Percentiles rank a stretch among this genome's conserved stretches.
Evolutionary conservation across 139 green algal genomes (phyloP).

Genomic region (Micractinium conductrix): DNA sequence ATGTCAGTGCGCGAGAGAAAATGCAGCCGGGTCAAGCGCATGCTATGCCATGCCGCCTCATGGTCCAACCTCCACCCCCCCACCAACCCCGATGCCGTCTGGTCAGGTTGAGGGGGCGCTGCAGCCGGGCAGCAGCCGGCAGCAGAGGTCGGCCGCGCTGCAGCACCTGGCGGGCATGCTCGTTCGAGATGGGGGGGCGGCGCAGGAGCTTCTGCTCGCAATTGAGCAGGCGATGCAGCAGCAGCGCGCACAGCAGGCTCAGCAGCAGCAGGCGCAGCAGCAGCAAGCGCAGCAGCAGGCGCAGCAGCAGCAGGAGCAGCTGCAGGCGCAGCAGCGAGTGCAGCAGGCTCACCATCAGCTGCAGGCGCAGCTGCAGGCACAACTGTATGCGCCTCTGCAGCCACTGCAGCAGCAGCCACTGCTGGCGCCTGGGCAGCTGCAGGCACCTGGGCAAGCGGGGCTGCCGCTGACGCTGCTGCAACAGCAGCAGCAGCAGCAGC

Average conservation of each 20-base stretch:
- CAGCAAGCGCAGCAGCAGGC: neutral
- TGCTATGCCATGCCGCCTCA: too few species aligned
- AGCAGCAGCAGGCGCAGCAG: neutral
- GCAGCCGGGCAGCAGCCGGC: neutral
- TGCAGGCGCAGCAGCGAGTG: neutral
- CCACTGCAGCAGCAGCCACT: neutral
- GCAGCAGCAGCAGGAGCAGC: too few species aligned
- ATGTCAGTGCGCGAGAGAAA: too few species aligned
- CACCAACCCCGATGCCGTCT: too few species aligned
- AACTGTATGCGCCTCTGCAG: too few species aligned
- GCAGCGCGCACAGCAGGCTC: neutral
- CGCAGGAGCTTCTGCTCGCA: constrained; percentile 4
- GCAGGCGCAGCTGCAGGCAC: neutral
- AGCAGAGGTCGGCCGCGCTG: neutral
- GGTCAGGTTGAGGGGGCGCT: neutral
- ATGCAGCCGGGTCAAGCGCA: too few species aligned
- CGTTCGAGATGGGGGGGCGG: neutral
- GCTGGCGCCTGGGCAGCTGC: neutral
- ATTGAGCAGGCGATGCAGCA: neutral
- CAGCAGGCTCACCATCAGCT: neutral
- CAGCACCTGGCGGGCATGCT: neutral
- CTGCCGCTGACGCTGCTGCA: neutral
- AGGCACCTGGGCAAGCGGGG: too few species aligned
- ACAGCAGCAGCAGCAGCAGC: neutral
- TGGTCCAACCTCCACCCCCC: neutral